Conservation (phyloP, 2,329 filamentous ascomycete species). For the Ophiognomonia clavigignenti-juglandacearum region DNA sequence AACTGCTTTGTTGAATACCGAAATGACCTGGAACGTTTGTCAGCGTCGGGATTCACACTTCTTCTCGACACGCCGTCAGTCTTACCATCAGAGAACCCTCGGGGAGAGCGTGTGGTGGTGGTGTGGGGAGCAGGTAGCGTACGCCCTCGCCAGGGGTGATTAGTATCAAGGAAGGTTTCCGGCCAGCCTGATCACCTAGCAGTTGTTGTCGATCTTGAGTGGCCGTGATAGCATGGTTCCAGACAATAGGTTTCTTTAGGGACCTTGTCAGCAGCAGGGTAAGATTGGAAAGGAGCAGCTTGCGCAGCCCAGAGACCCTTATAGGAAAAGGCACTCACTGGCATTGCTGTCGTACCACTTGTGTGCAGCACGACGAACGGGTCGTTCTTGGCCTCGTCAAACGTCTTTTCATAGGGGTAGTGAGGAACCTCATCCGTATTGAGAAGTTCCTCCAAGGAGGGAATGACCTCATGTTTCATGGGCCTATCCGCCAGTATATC, state of each 20-base stretch:
- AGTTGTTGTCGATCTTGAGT: conserved; percentile 9
- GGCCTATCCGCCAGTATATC: conserved; percentile 17
- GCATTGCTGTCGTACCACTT: conserved; percentile 19
- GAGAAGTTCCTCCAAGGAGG: conserved; percentile 16
- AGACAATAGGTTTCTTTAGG: conserved; percentile 13
- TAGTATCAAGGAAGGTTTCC: conserved; percentile 10
- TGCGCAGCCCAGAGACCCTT: background rate
- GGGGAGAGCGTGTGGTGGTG: conserved; percentile 19
- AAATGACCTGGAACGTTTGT: conserved; percentile 1
- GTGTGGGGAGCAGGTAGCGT: conserved; percentile 15
- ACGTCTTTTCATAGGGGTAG: conserved; percentile 19
- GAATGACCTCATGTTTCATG: conserved; percentile 16
- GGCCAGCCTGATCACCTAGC: conserved; percentile 15
- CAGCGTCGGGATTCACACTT: background rate
- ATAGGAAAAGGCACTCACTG: conserved; percentile 13
- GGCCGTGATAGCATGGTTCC: conserved; percentile 15
- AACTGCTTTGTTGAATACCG: conserved; percentile 17
- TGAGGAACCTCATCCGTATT: conserved; percentile 7
- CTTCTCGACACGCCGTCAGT: too few species aligned
- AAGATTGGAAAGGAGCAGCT: background rate
- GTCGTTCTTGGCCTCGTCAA: conserved; percentile 8
- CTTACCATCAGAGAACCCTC: conserved; percentile 11
- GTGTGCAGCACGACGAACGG: conserved; percentile 19
- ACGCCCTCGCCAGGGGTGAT: conserved; percentile 11
- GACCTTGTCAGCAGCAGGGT: background rate